Evolutionary conservation across 192 early-diverging fungal genomes (phyloP), one percentile per base, ranked within the genome.

Genomic region (Backusella australiensis): DNA sequence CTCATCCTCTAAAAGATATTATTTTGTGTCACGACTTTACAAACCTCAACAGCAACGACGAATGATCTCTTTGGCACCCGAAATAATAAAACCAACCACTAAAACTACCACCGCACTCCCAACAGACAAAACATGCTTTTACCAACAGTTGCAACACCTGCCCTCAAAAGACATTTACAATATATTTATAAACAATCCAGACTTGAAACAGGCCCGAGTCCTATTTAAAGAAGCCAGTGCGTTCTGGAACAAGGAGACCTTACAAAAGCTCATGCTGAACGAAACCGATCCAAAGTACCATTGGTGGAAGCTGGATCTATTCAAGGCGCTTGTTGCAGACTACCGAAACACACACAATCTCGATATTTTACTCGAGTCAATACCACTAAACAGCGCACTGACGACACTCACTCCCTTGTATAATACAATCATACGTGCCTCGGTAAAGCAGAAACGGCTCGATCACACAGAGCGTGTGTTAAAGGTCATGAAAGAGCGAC

Each of bases 361-460:
- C 23, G 17, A 67, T 12, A 12, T n/a, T 17, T 35, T 75, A 14
- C 23, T 75, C 23, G 26, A 41, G 12, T 23, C 35, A 44, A 59
- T 75, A 32, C 74, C 74, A n/a, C 12, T 21, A 14, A 14, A 42
- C 14, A 23, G 21, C 34, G 19, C 19, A 17, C 1, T 23, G 4
- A 17, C 21, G 21, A 19, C 39, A 35, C 17, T 34, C 14, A 35
- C 41, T 15, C 74, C 39, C 8, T 34, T 75, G 15, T 67, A 67
- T 11, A 75, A 75, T 35, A 34, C 63, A 14, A 65, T 65, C n/a
- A 23, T 75, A 42, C 38, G 42, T 42, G 42, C 41, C 4, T 63
- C 52, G 17, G 67, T 75, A 46, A 75, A 75, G 44, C 74, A 49
- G 36, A 75, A 75, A 0, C 59, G 42, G 4, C 38, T 34, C 14